phyloP scores from a whole-genome alignment of 257 asterid genomes.

The Nicotiana benthamiana region DNA sequence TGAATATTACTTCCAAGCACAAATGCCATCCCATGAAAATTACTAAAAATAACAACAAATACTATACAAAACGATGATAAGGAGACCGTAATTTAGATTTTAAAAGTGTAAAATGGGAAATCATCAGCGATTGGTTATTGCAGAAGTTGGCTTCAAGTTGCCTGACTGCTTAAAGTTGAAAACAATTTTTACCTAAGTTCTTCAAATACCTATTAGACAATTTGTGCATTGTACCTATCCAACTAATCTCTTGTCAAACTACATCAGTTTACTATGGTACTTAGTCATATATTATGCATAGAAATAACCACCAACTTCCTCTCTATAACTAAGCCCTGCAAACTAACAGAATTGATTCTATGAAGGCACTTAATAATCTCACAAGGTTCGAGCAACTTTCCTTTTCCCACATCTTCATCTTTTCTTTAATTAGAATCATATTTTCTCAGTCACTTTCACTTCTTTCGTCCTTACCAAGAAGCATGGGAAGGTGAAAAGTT shows the following conservation, averaged over 20 bases:
- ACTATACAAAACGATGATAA: neutral
- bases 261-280: neutral
- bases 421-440: neutral
- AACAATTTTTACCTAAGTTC: neutral
- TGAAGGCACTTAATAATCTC: neutral
- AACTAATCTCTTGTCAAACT: neutral
- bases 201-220: neutral
- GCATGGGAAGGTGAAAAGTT: neutral
- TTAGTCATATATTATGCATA: neutral
- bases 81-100: neutral
- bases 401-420: neutral
- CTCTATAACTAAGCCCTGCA: neutral
- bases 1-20: neutral
- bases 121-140: neutral
- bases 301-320: neutral
- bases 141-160: neutral
- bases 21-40: neutral
- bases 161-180: neutral
- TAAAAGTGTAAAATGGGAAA: neutral
- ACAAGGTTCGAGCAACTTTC: neutral
- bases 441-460: neutral
- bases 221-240: neutral
- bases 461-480: neutral
- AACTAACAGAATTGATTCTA: neutral
- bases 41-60: neutral